Conservation (phyloP, 306 rosid genomes). For the Cyclanthera cordifolia region DNA sequence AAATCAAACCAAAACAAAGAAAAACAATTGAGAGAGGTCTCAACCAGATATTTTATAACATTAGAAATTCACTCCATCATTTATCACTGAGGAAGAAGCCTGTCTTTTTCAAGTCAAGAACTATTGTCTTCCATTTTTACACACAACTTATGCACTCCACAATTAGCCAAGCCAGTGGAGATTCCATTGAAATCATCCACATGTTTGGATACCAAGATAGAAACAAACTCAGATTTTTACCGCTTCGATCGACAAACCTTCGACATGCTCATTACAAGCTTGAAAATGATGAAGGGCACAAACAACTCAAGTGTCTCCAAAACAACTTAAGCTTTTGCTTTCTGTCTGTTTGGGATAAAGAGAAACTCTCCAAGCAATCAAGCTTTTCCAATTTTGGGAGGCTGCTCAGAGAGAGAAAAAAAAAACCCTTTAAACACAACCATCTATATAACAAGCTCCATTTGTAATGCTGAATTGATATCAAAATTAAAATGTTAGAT, state of each 20-base stretch:
- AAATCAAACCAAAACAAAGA: too few relatives aligned
- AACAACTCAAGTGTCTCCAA: too few relatives aligned
- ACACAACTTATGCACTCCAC: neutral
- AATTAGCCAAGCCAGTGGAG: too few relatives aligned
- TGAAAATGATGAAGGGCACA: neutral
- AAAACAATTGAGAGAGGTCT: too few relatives aligned
- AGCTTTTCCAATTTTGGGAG: slow-evolving; percentile 10
- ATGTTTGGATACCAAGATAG: neutral
- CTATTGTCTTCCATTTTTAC: too few relatives aligned
- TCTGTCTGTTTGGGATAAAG: neutral
- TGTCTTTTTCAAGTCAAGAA: neutral
- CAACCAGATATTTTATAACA: too few relatives aligned
- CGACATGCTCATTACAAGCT: neutral
- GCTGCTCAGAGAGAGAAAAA: slow-evolving; percentile 1
- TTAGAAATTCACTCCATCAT: neutral
- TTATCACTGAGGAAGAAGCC: slow-evolving; percentile 6
- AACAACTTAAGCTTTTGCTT: neutral
- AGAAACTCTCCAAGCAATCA: neutral
- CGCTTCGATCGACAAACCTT: neutral
- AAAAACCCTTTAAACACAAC: neutral
- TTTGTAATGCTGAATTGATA: neutral
- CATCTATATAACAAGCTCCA: too few relatives aligned
- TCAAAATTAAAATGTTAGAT: neutral
- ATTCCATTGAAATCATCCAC: neutral
- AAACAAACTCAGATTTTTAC: slow-evolving; percentile 2